phyloP scores from a whole-genome alignment of 2,329 filamentous ascomycete species.

The Zymoseptoria brevis region DNA sequence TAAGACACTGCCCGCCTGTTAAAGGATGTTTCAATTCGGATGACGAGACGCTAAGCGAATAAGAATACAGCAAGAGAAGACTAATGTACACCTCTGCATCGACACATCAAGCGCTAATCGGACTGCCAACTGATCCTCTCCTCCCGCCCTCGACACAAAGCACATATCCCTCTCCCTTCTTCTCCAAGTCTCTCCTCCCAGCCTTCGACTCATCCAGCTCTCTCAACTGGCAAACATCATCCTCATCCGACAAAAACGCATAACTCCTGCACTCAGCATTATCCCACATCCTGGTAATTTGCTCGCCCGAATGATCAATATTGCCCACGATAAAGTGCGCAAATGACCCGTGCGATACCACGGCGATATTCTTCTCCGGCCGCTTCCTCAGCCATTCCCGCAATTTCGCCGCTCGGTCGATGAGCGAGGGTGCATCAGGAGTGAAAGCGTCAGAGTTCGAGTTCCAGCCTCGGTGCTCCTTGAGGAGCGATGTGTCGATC shows the following conservation, averaged over 20 bases:
- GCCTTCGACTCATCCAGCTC: slow-evolving; percentile 10
- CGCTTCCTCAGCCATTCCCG: slow-evolving; percentile 7
- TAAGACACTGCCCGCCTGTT: no score
- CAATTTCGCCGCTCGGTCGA: slow-evolving; percentile 9
- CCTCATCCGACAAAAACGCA: slow-evolving; percentile 7
- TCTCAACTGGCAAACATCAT: slow-evolving; percentile 5
- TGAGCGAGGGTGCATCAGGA: background rate
- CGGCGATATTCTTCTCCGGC: slow-evolving; percentile 15
- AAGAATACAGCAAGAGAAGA: no score
- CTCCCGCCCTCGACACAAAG: background rate
- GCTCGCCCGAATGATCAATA: slow-evolving; percentile 10
- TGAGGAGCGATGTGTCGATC: slow-evolving; percentile 49
- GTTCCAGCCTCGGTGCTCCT: slow-evolving; percentile 39
- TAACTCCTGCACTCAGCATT: slow-evolving; percentile 18
- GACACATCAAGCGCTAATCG: background rate
- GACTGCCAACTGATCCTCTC: background rate
- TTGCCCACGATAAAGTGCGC: slow-evolving; percentile 16
- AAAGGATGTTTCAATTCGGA: no score
- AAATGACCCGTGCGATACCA: slow-evolving; percentile 18
- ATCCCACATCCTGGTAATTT: slow-evolving; percentile 13
- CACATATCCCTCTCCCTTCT: slow-evolving; percentile 1
- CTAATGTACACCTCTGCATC: no score
- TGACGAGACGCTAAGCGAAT: no score
- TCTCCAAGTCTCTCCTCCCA: slow-evolving; percentile 4
- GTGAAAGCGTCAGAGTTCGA: slow-evolving; percentile 10